Evolutionary conservation across 305 asterid genomes (phyloP), one percentile per base, ranked within the genome.

Genomic region (Fraxinus sp.): DNA sequence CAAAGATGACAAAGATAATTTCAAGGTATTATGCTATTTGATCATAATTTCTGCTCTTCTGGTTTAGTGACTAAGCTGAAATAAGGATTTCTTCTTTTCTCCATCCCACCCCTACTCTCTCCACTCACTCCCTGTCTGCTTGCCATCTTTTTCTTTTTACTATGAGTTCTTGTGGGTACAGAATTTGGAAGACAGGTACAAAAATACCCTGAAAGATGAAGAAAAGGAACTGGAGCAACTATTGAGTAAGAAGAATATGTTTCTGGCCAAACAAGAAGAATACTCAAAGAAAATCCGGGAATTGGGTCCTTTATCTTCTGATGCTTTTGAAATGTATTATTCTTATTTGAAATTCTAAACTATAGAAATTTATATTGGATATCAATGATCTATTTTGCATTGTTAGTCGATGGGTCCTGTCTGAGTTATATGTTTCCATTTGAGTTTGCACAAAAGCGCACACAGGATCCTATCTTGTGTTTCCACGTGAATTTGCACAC

Each of bases 261-360:
- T 89, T 89, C 83, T 90, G 78, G 91, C 97, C 80, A 97, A 92
- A 89, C 99, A 97, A 90, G 98, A 97, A 79, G 99, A 94, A 82
- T 93, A 89, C 91, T 91, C 97, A 0, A 97, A 93, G 91, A 97
- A 95, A 88, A 97, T 97, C 74, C 89, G 98, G 81, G 99, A 94
- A 87, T 83, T 95, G 93, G 99, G 99, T 86, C 98, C 98, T 76
- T 90, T 97, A 80, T 92, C 99, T 79, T 91, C 99, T 10, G 99
- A 97, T 88, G 98, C 99, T 66, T 93, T 97, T 92, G 99, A 97
- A 85, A 97, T 85, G 99, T 97, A 95, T 81, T 78, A 86, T 82
- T 82, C 88, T 74, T 49, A 72, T 66, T 85, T 62, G 35, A 79
- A 81, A 39, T 78, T 82, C 84, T 80, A 13, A 52, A 52, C 59